Conservation (phyloP, 495 filamentous ascomycete genomes). For the Glarea lozoyensis region DNA sequence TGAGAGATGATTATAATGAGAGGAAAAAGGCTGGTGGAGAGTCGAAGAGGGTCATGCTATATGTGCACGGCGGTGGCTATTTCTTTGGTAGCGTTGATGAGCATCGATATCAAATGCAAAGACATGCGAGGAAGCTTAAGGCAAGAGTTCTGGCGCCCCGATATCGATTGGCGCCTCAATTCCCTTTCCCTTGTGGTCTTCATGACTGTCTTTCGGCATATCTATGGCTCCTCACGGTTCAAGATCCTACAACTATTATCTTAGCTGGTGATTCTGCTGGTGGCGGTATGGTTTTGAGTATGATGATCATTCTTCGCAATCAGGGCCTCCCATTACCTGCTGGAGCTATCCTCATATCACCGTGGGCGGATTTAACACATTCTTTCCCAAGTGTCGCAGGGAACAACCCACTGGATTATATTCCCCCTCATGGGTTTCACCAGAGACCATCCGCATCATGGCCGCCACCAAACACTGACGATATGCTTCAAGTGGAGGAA, state of each 20-base stretch:
- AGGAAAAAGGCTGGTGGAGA: conserved; percentile 48
- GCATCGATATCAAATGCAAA: conserved; percentile 92
- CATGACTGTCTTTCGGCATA: conserved; percentile 86
- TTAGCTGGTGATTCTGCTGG: conserved; percentile 85
- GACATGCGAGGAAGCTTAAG: conserved; percentile 87
- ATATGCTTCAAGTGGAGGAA: conserved; percentile 20
- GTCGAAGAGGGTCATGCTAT: conserved; percentile 76
- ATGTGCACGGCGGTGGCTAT: conserved; percentile 71
- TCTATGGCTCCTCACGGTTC: conserved; percentile 63
- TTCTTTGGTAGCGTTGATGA: conserved; percentile 87
- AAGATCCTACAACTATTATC: conserved; percentile 71
- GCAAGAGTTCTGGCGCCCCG: conserved; percentile 79
- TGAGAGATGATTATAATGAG: conserved; percentile 70
- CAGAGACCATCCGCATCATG: conserved; percentile 76
- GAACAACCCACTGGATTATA: conserved; percentile 72
- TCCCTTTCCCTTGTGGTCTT: conserved; percentile 86
- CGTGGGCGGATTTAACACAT: conserved; percentile 91
- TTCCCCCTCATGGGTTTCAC: conserved; percentile 77
- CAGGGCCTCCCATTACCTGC: conserved; percentile 73
- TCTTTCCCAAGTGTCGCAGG: conserved; percentile 81
- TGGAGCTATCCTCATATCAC: conserved; percentile 81
- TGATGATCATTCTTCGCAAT: conserved; percentile 77
- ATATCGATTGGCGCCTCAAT: conserved; percentile 88
- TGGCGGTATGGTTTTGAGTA: conserved; percentile 72
- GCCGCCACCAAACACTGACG: conserved; percentile 79